Conservation (phyloP, 371 early-diverging fungal species). For the Dipsacomyces acuminosporus region DNA sequence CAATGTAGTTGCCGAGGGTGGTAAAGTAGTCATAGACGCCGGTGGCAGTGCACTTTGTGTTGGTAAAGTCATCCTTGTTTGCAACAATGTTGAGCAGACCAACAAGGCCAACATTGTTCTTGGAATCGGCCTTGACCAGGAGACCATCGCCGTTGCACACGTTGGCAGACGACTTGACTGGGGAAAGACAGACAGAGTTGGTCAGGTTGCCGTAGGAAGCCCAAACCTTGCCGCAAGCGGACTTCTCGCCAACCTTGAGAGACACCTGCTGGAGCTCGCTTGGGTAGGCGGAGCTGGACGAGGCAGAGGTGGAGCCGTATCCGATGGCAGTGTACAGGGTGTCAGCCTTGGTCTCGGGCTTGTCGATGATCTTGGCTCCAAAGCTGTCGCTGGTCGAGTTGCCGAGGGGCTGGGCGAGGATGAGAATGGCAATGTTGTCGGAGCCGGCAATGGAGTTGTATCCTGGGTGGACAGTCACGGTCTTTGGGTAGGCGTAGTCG, state of each 20-base stretch:
- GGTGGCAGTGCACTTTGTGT: slow-evolving; percentile 11
- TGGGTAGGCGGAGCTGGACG: slow-evolving; percentile 5
- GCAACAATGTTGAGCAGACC: slow-evolving; percentile 42
- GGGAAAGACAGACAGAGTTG: slow-evolving; percentile 37
- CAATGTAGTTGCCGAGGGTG: slow-evolving; percentile 35
- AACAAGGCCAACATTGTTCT: slow-evolving; percentile 17
- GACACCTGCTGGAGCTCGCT: slow-evolving; percentile 10
- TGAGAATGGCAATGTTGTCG: slow-evolving; percentile 37
- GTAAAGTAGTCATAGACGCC: slow-evolving; percentile 33
- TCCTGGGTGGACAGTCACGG: slow-evolving; percentile 28
- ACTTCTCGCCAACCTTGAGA: slow-evolving; percentile 27
- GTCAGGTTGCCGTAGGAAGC: slow-evolving; percentile 31
- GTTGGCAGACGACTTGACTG: slow-evolving; percentile 21
- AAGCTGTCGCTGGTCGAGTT: slow-evolving; percentile 3
- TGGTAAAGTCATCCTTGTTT: slow-evolving; percentile 16
- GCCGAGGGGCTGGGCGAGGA: slow-evolving; percentile 23
- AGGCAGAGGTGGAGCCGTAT: slow-evolving; percentile 10
- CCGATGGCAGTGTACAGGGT: slow-evolving; percentile 28
- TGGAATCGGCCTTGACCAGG: slow-evolving; percentile 17
- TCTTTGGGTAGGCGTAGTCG: slow-evolving; percentile 13
- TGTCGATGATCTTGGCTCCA: slow-evolving; percentile 25
- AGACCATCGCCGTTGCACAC: slow-evolving; percentile 39
- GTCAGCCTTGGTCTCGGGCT: slow-evolving; percentile 10
- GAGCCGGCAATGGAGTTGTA: slow-evolving; percentile 35
- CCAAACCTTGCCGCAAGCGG: slow-evolving; percentile 30